phyloP scores from a whole-genome alignment of 495 filamentous ascomycete species.

The Penicillium fimorum region DNA sequence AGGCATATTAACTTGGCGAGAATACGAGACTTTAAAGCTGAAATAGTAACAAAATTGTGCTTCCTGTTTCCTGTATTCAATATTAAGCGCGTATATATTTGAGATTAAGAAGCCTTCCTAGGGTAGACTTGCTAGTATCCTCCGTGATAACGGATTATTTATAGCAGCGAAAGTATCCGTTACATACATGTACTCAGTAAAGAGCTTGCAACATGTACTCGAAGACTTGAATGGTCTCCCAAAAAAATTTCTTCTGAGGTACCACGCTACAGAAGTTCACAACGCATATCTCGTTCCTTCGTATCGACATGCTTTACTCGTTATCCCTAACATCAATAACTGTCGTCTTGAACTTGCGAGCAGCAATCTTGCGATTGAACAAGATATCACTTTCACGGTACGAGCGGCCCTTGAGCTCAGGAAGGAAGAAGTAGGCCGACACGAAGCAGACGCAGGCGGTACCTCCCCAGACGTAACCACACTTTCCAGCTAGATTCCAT shows the following conservation, averaged over 20 bases:
- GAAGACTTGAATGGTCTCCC: neutral
- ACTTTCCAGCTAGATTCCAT: slow-evolving; percentile 33
- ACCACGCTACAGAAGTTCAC: neutral
- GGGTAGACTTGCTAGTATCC: neutral
- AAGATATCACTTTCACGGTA: slow-evolving; percentile 45
- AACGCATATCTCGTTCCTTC: neutral
- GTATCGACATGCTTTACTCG: slow-evolving; percentile 32
- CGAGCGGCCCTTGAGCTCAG: slow-evolving; percentile 39
- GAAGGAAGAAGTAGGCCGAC: slow-evolving; percentile 30
- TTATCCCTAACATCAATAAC: slow-evolving; percentile 51
- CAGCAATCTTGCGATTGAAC: slow-evolving; percentile 36
- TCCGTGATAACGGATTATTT: neutral
- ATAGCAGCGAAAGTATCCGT: neutral
- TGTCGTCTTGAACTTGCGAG: slow-evolving; percentile 42
- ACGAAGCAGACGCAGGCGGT: slow-evolving; percentile 26
- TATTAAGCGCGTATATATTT: neutral
- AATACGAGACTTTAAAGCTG: too few species aligned
- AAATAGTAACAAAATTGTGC: too few species aligned
- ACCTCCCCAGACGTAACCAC: slow-evolving; percentile 39
- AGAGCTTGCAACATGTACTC: neutral
- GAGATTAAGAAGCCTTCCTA: neutral
- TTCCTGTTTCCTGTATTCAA: too few species aligned
- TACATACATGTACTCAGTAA: neutral
- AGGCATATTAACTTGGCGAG: too few species aligned
- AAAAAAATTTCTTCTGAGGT: neutral